phyloP scores from a whole-genome alignment of 805 yeast genomes.

The Candida silvicultrix region DNA sequence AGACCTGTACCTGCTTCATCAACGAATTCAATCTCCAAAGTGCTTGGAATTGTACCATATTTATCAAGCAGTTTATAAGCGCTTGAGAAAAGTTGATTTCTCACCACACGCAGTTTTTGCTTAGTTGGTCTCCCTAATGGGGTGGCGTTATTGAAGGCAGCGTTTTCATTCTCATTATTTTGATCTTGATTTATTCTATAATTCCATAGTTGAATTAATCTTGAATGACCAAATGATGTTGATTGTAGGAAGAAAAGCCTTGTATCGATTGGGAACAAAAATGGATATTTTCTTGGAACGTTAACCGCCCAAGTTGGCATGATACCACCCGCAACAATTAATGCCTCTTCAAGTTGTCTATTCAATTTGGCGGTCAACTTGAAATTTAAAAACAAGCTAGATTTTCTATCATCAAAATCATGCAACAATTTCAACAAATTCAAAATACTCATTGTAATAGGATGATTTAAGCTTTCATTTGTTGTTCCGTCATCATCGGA shows the following conservation, averaged over 20 bases:
- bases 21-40: slow-evolving; percentile 79
- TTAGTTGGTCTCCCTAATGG: slow-evolving; percentile 72
- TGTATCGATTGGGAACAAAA: slow-evolving; percentile 78
- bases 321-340: slow-evolving; percentile 79
- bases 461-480: slow-evolving; percentile 25
- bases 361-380: slow-evolving; percentile 82
- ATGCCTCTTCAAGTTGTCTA: slow-evolving; percentile 83
- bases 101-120: slow-evolving; percentile 72
- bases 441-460: slow-evolving; percentile 30
- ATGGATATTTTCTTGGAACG: slow-evolving; percentile 70
- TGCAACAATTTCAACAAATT: slow-evolving; percentile 42
- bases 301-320: slow-evolving; percentile 81
- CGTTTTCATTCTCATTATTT: slow-evolving; percentile 25
- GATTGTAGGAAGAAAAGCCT: slow-evolving; percentile 73
- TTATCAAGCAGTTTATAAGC: slow-evolving; percentile 72
- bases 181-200: slow-evolving; percentile 36
- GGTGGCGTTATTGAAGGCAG: slow-evolving; percentile 10
- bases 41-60: slow-evolving; percentile 74
- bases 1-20: slow-evolving; percentile 95
- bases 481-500: slow-evolving; percentile 17
- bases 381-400: slow-evolving; percentile 54
- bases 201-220: slow-evolving; percentile 78
- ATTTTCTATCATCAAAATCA: slow-evolving; percentile 16
- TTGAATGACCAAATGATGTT: slow-evolving; percentile 86
- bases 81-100: slow-evolving; percentile 64